phyloP scores from a whole-genome alignment of 2,329 filamentous ascomycete species.

The Botrytis fabae region DNA sequence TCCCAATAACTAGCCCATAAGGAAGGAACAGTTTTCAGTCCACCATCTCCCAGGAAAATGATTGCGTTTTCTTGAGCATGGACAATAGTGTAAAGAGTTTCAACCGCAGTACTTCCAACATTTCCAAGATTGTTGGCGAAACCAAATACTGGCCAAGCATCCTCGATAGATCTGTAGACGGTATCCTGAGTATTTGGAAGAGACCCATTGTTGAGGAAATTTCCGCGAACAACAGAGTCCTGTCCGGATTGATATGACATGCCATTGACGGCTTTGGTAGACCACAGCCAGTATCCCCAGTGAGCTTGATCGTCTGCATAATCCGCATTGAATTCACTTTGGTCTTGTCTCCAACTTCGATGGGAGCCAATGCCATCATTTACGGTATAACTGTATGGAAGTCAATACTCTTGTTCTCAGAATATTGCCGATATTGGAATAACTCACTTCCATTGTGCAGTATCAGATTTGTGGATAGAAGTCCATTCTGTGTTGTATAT shows the following conservation, averaged over 20 bases:
- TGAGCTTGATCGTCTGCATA: slow-evolving; percentile 55
- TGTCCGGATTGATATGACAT: slow-evolving; percentile 69
- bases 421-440: slow-evolving; percentile 58
- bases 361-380: slow-evolving; percentile 34
- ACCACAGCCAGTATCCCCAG: slow-evolving; percentile 81
- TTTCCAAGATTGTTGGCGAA: slow-evolving; percentile 48
- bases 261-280: slow-evolving; percentile 57
- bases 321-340: slow-evolving; percentile 38
- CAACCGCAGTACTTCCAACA: slow-evolving; percentile 29
- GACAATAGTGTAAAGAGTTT: slow-evolving; percentile 35
- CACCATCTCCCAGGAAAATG: slow-evolving; percentile 42
- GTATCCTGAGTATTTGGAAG: slow-evolving; percentile 66
- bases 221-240: slow-evolving; percentile 61
- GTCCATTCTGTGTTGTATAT: slow-evolving; percentile 59
- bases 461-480: slow-evolving; percentile 58
- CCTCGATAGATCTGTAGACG: slow-evolving; percentile 65
- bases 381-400: slow-evolving; percentile 36
- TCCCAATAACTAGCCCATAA: slow-evolving; percentile 76
- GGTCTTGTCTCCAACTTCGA: slow-evolving; percentile 31
- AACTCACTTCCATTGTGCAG: slow-evolving; percentile 64
- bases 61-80: slow-evolving; percentile 37
- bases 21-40: slow-evolving; percentile 65
- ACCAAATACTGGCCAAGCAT: slow-evolving; percentile 78
- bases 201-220: slow-evolving; percentile 63
- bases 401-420: slow-evolving; percentile 48